Base-by-base conservation (phyloP, 345 rosid genomes). In the Cardiospermum halicacabum region DNA sequence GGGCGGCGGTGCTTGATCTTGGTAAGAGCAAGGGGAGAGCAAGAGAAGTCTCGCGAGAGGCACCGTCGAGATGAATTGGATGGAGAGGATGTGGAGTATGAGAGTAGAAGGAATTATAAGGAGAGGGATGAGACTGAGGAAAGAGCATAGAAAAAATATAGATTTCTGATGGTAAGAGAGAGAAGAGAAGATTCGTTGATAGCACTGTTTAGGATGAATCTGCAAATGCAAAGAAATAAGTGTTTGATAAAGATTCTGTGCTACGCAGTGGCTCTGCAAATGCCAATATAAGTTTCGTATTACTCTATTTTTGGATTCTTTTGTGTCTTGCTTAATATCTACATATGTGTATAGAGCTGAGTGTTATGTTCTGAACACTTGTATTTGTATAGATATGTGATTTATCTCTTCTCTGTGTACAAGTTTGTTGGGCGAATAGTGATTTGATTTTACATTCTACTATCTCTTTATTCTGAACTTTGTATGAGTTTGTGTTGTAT, bases 111-210 rank as follows among this genome's bases (percentile, higher is more conserved):
- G 79, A 76, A 53, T 51, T 72, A 62, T 78, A 76, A 70, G 18
- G 65, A 73, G 72, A 63, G 82, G 62, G 62, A 73, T 31, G 84
- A 79, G 58, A 51, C 72, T 47, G 77, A 70, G 45, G 85, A 59
- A 66, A 75, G 72, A 30, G 66, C 49, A 32, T 79, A 75, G 24
- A 80, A 76, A 69, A 81, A 80, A 75, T 49, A 69, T 79, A 82
- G 77, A 73, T 74, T 71, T 71, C 53, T 45, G 76, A 73, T 34
- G 82, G 67, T 47, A 80, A 11, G 75, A 76, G 69, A 51, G 75
- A 76, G 62, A 74, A 78, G 77, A 80, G 86, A 48, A 78, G 78
- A 28, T 82, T 89, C 66, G 91, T 72, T 58, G 84, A 85, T 68
- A 81, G 64, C 43, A 36, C 48, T 6, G 74, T 47, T 7, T 66